These are phyloP conservation scores for Trichoderma afroharzianum DNA, from an alignment of 2,329 filamentous ascomycete genomes.

Conservation along the genomic window DNA sequence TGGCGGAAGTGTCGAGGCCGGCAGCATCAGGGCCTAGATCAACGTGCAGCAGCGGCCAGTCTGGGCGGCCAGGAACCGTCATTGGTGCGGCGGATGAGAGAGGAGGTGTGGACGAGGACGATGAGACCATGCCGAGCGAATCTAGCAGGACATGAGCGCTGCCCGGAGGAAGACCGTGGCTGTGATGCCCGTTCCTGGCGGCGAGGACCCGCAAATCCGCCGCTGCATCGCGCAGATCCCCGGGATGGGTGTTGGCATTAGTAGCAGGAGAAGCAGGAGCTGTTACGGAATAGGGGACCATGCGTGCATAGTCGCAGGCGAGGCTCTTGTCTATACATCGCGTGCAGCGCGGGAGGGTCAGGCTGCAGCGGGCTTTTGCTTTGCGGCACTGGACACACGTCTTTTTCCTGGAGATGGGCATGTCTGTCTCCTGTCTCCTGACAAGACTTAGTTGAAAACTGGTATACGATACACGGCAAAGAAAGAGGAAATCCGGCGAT, in stretches of 20 bases:
- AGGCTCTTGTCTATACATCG: conserved; percentile 16
- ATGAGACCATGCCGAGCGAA: not conserved
- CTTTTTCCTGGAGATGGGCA: conserved; percentile 21
- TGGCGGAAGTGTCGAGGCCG: not conserved
- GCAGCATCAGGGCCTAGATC: not conserved
- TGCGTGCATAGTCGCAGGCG: conserved; percentile 16
- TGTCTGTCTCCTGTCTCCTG: not conserved
- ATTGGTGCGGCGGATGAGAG: not conserved
- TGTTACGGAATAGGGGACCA: not conserved
- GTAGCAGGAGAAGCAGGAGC: not conserved
- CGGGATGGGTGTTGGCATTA: not conserved
- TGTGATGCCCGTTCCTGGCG: not conserved
- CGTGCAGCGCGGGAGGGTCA: conserved; percentile 15
- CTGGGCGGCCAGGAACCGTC: not conserved
- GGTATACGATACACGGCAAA: not conserved
- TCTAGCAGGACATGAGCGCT: not conserved
- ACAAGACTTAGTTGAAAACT: not conserved
- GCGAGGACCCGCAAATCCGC: not conserved
- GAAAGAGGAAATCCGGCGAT: not conserved
- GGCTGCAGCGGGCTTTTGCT: conserved; percentile 19
- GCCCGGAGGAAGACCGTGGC: not conserved
- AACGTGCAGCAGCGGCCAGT: not conserved
- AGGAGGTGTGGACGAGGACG: not conserved
- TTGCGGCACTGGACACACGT: conserved; percentile 20
- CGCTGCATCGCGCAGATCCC: not conserved